Evolutionary conservation across 768 basidiomycete genomes (phyloP), one percentile per base, ranked within the genome.

Genomic region (Boletellus emodensis): DNA sequence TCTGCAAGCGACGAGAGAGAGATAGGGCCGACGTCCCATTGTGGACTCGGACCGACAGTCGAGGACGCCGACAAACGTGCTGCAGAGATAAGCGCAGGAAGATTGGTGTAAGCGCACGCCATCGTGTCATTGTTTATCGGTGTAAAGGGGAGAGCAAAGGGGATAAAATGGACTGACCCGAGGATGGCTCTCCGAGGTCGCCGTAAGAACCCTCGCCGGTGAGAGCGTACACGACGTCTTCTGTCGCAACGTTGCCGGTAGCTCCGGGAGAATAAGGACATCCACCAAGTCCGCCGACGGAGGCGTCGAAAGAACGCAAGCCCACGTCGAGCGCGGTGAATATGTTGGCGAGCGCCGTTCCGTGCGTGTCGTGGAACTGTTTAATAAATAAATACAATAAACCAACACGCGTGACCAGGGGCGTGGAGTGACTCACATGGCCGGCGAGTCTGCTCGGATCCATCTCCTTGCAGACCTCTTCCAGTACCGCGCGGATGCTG

Each of bases 231-330:
- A 95, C 74, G 1, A 95, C 81, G 57, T 95, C 90, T 59, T 98
- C 94, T 0, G 95, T 97, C 0, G 92, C 85, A 15, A 96, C 90
- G 58, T 96, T 96, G 14, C 95, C 94, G 0, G 92, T 94, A 13
- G 94, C 94, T 6, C 94, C 94, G 2, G 94, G 95, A 1, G 94
- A 93, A 69, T 91, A 98, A 3, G 94, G 94, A 61, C 95, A 97
- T 15, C 94, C 93, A 3, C 95, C 94, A 1, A 97, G 82, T 0
- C 94, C 94, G 15, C 86, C 92, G 15, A 96, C 82, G 1, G 87
- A 84, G 2, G 88, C 75, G 61, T 89, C 94, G 38, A 98, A 79
- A 3, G 91, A 89, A 11, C 84, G 78, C 12, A 97, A 70, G 14
- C 94, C 94, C 44, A 83, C 71, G 11, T 79, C 72, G 12, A 92